Evolutionary conservation across 169 alveolate genomes (phyloP).

Genomic region (Plasmodium sp.): DNA sequence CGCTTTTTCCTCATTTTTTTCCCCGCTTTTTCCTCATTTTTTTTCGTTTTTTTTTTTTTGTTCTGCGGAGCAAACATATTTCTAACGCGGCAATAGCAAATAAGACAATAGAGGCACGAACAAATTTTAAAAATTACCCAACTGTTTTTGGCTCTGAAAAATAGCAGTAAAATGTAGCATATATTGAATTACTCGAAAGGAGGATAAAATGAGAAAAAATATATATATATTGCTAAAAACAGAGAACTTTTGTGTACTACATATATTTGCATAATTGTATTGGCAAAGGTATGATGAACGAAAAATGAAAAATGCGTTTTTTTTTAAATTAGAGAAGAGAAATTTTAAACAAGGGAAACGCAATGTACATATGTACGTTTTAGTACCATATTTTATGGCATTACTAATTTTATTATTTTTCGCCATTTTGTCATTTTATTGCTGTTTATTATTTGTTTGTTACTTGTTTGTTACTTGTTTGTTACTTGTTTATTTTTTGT

Average conservation of each 20-base stretch:
- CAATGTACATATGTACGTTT: not conserved
- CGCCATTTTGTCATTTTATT: not conserved
- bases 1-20: not conserved
- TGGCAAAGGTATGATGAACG: not conserved
- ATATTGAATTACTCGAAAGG: not conserved
- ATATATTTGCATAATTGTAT: not conserved
- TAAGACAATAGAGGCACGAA: not conserved
- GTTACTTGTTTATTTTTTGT: not conserved
- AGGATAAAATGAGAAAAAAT: not conserved
- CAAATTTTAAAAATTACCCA: not conserved
- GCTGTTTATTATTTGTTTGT: not conserved
- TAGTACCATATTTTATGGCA: not conserved
- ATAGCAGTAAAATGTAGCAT: not conserved
- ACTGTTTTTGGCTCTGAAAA: not conserved
- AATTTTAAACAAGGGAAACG: not conserved
- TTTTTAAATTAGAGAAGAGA: constrained; percentile 18
- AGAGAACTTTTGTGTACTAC: constrained; percentile 2
- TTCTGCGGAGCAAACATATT: not conserved
- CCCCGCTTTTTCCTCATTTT: not conserved
- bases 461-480: not conserved
- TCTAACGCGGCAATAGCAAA: not conserved
- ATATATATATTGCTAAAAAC: not conserved
- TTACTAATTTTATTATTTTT: not conserved
- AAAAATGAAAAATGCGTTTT: not conserved
- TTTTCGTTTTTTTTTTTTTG: not conserved